These are phyloP conservation scores for Fusarium domesticum DNA, from an alignment of 2,329 filamentous ascomycete genomes.

Conservation along the genomic window DNA sequence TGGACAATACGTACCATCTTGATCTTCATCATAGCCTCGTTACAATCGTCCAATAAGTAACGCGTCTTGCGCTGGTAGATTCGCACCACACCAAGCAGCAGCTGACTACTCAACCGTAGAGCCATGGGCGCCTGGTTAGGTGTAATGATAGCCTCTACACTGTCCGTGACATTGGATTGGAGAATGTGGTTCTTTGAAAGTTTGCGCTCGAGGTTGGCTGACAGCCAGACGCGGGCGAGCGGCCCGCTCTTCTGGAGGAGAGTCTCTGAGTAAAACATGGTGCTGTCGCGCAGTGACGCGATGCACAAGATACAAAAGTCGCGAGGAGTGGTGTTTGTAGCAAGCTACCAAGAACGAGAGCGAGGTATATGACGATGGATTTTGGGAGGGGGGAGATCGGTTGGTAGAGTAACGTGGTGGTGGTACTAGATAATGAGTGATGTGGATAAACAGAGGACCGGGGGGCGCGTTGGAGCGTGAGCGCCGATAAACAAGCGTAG, in stretches of 20 bases:
- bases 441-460: conserved; percentile 32
- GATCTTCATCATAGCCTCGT: conserved; percentile 95
- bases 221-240: conserved; percentile 95
- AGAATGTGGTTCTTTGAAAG: conserved; percentile 95
- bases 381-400: conserved; percentile 11
- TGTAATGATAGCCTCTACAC: conserved; percentile 91
- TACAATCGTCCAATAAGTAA: conserved; percentile 95
- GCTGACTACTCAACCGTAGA: conserved; percentile 86
- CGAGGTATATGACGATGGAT: conserved; percentile 12
- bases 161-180: conserved; percentile 90
- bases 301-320: conserved; percentile 30
- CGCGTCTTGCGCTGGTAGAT: conserved; percentile 98
- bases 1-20: conserved; percentile 71
- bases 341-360: conserved; percentile 8
- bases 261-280: conserved; percentile 97
- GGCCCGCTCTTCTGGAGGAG: conserved; percentile 96
- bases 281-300: conserved; percentile 35
- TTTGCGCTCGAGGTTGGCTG: conserved; percentile 97
- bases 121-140: conserved; percentile 93
- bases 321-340: conserved; percentile 10
- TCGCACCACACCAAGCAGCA: conserved; percentile 90
- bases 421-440: conserved; percentile 20
- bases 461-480: conserved; percentile 29
- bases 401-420: conserved; percentile 1
- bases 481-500: conserved; percentile 35